These are phyloP conservation scores for Fusarium proliferatum DNA, from an alignment of 2,329 filamentous ascomycete genomes.

Conservation along the genomic window DNA sequence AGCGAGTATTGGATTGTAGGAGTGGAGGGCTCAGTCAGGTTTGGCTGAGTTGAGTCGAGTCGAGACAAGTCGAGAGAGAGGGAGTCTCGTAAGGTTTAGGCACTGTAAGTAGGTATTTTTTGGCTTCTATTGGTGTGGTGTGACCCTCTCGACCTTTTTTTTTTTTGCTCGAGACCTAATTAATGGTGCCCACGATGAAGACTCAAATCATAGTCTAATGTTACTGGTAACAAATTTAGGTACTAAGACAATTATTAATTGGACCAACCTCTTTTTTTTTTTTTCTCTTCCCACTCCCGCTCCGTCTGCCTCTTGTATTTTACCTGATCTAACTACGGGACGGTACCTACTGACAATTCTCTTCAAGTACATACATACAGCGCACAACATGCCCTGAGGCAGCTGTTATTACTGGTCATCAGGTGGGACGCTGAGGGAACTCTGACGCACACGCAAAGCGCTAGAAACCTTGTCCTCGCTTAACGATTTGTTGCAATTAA, in stretches of 20 bases:
- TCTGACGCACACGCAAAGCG: slow-evolving; percentile 30
- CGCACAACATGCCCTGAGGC: slow-evolving; percentile 11
- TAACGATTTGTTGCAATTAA: slow-evolving; percentile 34
- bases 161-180: slow-evolving; percentile 15
- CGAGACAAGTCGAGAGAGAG: background rate
- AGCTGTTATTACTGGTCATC: slow-evolving; percentile 12
- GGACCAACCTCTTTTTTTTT: slow-evolving; percentile 1
- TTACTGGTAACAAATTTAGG: background rate
- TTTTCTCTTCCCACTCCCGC: background rate
- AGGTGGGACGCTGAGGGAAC: slow-evolving; percentile 34
- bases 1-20: background rate
- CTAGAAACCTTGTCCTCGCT: slow-evolving; percentile 36
- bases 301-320: background rate
- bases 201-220: background rate
- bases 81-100: background rate
- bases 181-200: slow-evolving; percentile 26
- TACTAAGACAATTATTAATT: background rate
- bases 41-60: slow-evolving; percentile 4
- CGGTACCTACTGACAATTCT: background rate
- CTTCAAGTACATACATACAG: slow-evolving; percentile 1
- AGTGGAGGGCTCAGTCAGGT: slow-evolving; percentile 25
- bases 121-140: slow-evolving; percentile 35
- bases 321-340: background rate
- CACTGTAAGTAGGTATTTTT: slow-evolving; percentile 19
- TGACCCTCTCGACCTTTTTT: slow-evolving; percentile 14